phyloP scores from a whole-genome alignment of 148 eudicot genomes.

The Mesembryanthemum crystallinum region DNA sequence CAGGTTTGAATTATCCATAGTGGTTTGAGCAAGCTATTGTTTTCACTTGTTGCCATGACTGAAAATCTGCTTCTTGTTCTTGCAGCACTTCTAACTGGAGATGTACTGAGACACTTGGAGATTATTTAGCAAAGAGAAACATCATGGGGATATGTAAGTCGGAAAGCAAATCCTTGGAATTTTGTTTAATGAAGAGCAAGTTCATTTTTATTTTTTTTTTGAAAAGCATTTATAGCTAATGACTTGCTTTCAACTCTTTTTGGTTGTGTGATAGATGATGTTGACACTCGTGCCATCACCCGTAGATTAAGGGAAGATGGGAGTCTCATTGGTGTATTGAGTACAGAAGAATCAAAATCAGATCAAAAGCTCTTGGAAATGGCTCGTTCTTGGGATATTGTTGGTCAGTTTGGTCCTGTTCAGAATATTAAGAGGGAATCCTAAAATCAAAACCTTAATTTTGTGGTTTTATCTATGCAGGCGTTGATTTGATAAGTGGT shows the following conservation, averaged over 20 bases:
- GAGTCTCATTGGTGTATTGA: slow-evolving; percentile 93
- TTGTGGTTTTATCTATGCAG: slow-evolving; percentile 36
- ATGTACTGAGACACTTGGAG: slow-evolving; percentile 69
- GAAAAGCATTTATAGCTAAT: background rate
- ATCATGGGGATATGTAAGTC: slow-evolving; percentile 97
- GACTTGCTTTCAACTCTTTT: slow-evolving; percentile 12
- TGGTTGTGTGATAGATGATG: slow-evolving; percentile 62
- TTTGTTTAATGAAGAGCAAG: slow-evolving; percentile 2
- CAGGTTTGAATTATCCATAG: slow-evolving; percentile 40
- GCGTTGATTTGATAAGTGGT: slow-evolving; percentile 87
- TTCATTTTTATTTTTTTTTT: background rate
- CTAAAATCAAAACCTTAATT: background rate
- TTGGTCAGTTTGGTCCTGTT: slow-evolving; percentile 46
- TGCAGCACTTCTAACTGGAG: slow-evolving; percentile 91
- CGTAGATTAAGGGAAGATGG: slow-evolving; percentile 93
- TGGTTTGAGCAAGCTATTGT: background rate
- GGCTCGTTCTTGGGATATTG: slow-evolving; percentile 89
- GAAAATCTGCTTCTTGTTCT: slow-evolving; percentile 5
- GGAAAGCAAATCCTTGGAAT: background rate
- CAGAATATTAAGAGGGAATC: background rate
- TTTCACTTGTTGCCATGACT: background rate
- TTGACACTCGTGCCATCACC: slow-evolving; percentile 95
- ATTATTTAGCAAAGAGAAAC: slow-evolving; percentile 78
- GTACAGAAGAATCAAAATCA: slow-evolving; percentile 79
- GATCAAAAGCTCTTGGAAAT: slow-evolving; percentile 77